Conservation (phyloP, 2,329 filamentous ascomycete species). For the Colletotrichum sp. region DNA sequence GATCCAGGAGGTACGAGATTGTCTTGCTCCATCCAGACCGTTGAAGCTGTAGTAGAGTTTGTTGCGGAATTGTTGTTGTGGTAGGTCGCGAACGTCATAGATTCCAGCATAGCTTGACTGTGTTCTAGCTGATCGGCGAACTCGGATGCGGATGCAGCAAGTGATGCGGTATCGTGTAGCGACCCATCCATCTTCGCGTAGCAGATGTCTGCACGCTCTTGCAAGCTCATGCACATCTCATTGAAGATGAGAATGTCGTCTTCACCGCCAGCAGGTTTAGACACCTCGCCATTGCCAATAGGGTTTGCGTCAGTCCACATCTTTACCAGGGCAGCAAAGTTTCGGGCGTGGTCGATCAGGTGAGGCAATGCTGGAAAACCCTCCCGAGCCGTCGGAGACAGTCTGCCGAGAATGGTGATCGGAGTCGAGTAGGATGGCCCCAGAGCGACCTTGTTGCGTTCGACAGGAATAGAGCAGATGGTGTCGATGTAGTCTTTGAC, state of each 20-base stretch:
- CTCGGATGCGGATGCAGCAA: slow-evolving; percentile 38
- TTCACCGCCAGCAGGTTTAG: slow-evolving; percentile 28
- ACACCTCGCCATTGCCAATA: slow-evolving; percentile 25
- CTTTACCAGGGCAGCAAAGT: slow-evolving; percentile 82
- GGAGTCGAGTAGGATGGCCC: slow-evolving; percentile 82
- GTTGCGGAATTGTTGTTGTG: slow-evolving; percentile 28
- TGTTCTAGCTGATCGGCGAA: slow-evolving; percentile 56
- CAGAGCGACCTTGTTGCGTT: slow-evolving; percentile 66
- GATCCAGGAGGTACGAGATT: slow-evolving; percentile 13
- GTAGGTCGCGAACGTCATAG: slow-evolving; percentile 36
- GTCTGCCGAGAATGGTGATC: slow-evolving; percentile 82
- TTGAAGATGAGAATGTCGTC: slow-evolving; percentile 61
- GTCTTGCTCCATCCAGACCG: slow-evolving; percentile 36
- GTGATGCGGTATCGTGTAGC: slow-evolving; percentile 42
- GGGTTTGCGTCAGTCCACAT: slow-evolving; percentile 72
- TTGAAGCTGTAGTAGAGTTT: slow-evolving; percentile 17
- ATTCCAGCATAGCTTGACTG: slow-evolving; percentile 38
- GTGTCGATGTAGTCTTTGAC: slow-evolving; percentile 89
- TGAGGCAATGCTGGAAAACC: slow-evolving; percentile 94
- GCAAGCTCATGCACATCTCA: slow-evolving; percentile 52
- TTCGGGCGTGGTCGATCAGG: slow-evolving; percentile 86
- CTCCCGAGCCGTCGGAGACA: slow-evolving; percentile 82
- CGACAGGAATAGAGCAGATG: slow-evolving; percentile 81
- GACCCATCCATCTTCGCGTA: slow-evolving; percentile 51
- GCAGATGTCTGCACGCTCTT: slow-evolving; percentile 56